Evolutionary conservation across 768 basidiomycete species (phyloP), one percentile per base, ranked within the genome.

Genomic region (button mushroom (Agaricus bisporus)): DNA sequence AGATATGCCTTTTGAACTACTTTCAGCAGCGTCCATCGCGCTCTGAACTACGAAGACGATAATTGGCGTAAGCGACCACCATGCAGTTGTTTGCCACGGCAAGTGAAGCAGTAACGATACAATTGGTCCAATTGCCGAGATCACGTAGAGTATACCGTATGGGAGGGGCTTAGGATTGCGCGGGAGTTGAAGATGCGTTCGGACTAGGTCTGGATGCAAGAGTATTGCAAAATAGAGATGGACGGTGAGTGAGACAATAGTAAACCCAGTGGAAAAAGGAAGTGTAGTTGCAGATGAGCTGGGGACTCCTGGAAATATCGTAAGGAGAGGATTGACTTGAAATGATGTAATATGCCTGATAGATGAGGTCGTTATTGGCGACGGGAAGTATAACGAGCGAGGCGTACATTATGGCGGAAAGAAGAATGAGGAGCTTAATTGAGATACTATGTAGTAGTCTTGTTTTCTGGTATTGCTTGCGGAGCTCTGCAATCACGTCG

Each of bases 81-180:
- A 83, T 17, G 63, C 60, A 6, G 72, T 73, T 2, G 73, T 77
- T 58, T 80, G 79, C 80, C 81, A 83, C 10, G 75, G 64, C 45
- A 72, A 72, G 5, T 66, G 68, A 6, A 75, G 66, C 48, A 81
- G 75, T 35, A 82, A 44, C 9, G 75, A 77, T 29, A 82, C 57
- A 0, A 74, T 64, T 2, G 81, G 81, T 1, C 76, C 70, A 6
- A 83, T 70, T 20, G 74, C 70, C 4, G 80, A 74, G 12, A 68
- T 51, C 1, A 62, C 57, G 48, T 67, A 68, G 14, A 64, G 56
- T 32, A 69, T 47, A 64, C 64, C 58, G 64, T 63, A 64, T 58
- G 67, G 63, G 61, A 72, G 60, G 61, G 71, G 63, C 49, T 59
- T 61, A 58, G 68, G 41, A 39, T 51, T 60, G 45, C 50, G 55